Base-by-base conservation (phyloP, 148 eudicot genomes). In the Vaccinium corymbosum region DNA sequence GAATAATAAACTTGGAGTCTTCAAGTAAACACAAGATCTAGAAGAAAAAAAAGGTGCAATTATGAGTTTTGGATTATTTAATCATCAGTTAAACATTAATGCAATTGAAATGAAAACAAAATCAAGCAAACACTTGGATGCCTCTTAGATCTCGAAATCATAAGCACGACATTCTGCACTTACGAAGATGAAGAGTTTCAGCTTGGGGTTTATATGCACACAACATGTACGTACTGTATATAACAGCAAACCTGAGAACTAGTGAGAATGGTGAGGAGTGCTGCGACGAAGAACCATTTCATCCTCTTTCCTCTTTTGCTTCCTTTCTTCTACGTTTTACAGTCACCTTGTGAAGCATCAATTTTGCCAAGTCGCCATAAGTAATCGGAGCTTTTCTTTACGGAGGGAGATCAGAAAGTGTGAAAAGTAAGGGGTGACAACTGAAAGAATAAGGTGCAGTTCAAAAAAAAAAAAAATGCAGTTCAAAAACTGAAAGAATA, bases 201-300 rank as follows among this genome's bases (percentile, higher is more conserved):
- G 57, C 57, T 11, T 53, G 1, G 57, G 3, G 3, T 53, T 53
- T 11, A 53, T 10, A 53, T 53, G 14, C 25, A 22, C 0, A 53
- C 0, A 53, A 32, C 16, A 38, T 35, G n/a, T 29, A 38, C 11
- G 49, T 16, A 20, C 2, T 8, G 52, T 9, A 76, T 5, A n/a
- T 62, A 7, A 48, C 11, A 48, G 6, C 79, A 42, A 42, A 48
- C 94, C 94, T 92, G 94, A 76, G 94, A 92, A 76, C 93, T 92
- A 48, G 94, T 92, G 77, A 92, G 92, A 32, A 91, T 62, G 72
- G 93, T 91, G 87, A 92, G 94, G 76, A 92, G 92, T 80, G 90
- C 92, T 62, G 93, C 93, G 7, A 92, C 93, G 55, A 89, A 89
- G 78, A 89, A 92, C 94, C 93, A 91, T 90, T 91, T 86, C 94